Evolutionary conservation across 352 stramenopile genomes (phyloP).

Genomic region (Phytophthora palmivora): DNA sequence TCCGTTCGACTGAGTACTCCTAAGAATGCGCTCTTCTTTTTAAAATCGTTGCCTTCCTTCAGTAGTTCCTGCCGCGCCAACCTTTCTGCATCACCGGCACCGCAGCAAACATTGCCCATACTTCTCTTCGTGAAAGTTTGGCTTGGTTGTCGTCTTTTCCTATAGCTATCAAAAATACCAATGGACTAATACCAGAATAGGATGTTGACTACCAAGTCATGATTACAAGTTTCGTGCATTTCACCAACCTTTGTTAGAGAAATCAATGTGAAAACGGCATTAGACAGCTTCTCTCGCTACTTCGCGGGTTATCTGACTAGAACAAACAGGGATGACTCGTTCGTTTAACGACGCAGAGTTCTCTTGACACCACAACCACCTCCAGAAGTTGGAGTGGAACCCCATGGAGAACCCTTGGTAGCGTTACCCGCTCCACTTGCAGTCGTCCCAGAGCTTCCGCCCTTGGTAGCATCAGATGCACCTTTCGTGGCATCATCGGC

Average conservation of each 20-base stretch:
- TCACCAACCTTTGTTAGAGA: conserved; percentile 18
- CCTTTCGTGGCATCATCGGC: conserved; percentile 3
- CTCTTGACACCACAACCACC: conserved; percentile 30
- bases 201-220: conserved; percentile 5
- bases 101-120: conserved; percentile 82
- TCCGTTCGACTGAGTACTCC: conserved; percentile 70
- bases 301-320: conserved; percentile 1
- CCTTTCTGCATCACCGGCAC: conserved; percentile 61
- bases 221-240: conserved; percentile 17
- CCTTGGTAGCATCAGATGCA: conserved; percentile 7
- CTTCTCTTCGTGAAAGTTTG: conserved; percentile 1
- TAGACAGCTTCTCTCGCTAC: conserved; percentile 15
- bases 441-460: neutral
- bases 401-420: conserved; percentile 29
- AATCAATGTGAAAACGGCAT: conserved; percentile 12
- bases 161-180: conserved; percentile 23
- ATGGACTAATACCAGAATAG: conserved; percentile 26
- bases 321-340: conserved; percentile 6
- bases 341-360: conserved; percentile 23
- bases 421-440: conserved; percentile 9
- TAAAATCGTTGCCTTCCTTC: conserved; percentile 73
- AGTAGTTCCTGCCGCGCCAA: conserved; percentile 65
- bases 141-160: conserved; percentile 13
- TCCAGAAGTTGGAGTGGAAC: conserved; percentile 17
- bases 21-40: conserved; percentile 71